Percentiles rank a stretch among this genome's conserved stretches.
Conservation (phyloP, 176 grass and related monocot genomes). For the Oryza meyeriana region DNA sequence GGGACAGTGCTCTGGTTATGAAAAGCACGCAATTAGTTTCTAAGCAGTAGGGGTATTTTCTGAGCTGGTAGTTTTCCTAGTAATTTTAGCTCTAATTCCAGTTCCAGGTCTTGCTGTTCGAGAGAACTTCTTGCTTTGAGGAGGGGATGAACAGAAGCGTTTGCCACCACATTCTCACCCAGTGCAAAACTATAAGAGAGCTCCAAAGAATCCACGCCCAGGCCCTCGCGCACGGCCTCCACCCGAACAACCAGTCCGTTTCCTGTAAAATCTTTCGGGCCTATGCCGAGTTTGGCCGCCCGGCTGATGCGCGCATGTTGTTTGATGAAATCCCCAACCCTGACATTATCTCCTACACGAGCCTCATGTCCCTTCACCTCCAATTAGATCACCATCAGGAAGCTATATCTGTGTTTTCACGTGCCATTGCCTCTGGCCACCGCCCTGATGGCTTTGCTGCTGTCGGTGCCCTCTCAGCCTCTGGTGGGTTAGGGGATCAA, state of each 20-base stretch:
- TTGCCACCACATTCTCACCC: conserved; percentile 39
- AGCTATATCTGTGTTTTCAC: conserved; percentile 40
- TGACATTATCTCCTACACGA: conserved; percentile 55
- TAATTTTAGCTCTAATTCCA: conserved; percentile 39
- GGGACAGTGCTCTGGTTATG: background rate
- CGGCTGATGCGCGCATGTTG: conserved; percentile 6
- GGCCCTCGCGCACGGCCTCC: conserved; percentile 33
- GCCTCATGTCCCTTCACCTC: conserved; percentile 55
- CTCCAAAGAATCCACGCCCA: conserved; percentile 48
- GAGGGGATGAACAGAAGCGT: conserved; percentile 35
- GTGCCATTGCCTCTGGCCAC: background rate
- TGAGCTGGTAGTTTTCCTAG: background rate
- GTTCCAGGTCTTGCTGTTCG: conserved; percentile 33
- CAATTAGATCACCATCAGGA: conserved; percentile 14
- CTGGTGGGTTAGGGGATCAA: background rate
- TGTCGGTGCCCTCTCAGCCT: conserved; percentile 40
- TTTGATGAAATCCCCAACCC: conserved; percentile 55
- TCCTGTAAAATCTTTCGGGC: conserved; percentile 59
- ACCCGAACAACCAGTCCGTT: conserved; percentile 38
- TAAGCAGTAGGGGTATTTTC: background rate
- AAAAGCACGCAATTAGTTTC: background rate
- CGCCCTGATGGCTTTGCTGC: conserved; percentile 45
- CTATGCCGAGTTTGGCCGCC: conserved; percentile 26
- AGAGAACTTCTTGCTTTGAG: background rate
- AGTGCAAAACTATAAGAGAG: conserved; percentile 41